Evolutionary conservation across 208 protist species (phyloP), one percentile per base, ranked within the genome.

Genomic region (Trypanosoma mega): DNA sequence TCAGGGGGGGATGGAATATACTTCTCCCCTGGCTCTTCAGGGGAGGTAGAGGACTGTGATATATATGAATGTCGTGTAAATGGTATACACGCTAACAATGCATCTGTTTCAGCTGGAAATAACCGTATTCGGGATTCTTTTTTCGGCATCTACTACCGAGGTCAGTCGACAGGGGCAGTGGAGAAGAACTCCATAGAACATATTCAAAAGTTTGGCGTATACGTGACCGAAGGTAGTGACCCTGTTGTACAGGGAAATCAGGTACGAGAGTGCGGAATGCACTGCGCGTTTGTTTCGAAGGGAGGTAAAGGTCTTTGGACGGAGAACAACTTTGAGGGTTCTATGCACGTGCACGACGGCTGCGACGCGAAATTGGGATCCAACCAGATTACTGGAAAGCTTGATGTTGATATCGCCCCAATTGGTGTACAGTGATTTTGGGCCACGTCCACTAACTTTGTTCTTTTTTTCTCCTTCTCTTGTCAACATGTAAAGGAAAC

Each of bases 31-130:
- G 80, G 72, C n/a, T 79, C 80, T 5, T 61, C 63, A 1, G 90
- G 81, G 7, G 68, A 80, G 54, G 80, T 96, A 41, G 45, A 71
- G 37, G 80, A 96, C 53, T 87, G 70, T 8, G 90, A 96, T 61
- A 78, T 96, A 54, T 87, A 88, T 59, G 81, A 87, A 30, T 90
- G 82, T 65, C 83, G 90, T 48, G 86, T 96, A 7, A 87, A 90
- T 60, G 86, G 80, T 12, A 57, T 96, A 2, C 84, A 92, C 18
- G 78, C 71, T 11, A 63, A 86, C 20, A 60, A 67, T 47, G 83
- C 74, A 11, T 8, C 27, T 16, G 77, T 88, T 2, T 47, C 70
- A 0, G 34, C 87, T 24, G 67, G 64, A 11, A 74, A 74, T 44
- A 88, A 85, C 66, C 81, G 85, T 48, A 76, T 96, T 44, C 86